Conservation (phyloP, 805 yeast genomes). For the Myxozyma neotropica region DNA sequence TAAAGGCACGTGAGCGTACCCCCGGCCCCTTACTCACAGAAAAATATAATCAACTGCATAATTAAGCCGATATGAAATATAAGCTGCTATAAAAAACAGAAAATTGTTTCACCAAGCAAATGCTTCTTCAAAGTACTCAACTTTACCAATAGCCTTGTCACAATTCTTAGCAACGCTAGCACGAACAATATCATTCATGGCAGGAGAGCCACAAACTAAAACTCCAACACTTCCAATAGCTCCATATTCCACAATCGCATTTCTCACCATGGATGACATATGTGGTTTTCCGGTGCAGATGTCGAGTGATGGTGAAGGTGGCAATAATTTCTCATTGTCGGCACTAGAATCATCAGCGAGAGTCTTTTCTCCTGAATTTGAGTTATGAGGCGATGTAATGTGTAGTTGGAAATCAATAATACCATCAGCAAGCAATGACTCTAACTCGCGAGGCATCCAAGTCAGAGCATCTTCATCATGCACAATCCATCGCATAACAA, state of each 20-base stretch:
- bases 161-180: constrained; percentile 50
- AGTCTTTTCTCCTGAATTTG: background rate
- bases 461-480: constrained; percentile 8
- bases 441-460: constrained; percentile 12
- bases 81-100: too few relatives aligned
- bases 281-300: background rate
- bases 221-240: background rate
- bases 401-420: constrained; percentile 4
- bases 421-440: background rate
- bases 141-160: constrained; percentile 47
- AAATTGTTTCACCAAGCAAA: constrained; percentile 74
- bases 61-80: too few relatives aligned
- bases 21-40: too few relatives aligned
- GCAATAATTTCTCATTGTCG: background rate
- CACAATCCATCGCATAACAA: constrained; percentile 23
- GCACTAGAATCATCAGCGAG: constrained; percentile 5
- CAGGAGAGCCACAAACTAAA: constrained; percentile 59
- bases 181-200: constrained; percentile 61
- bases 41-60: too few relatives aligned
- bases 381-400: background rate
- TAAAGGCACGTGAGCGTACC: too few relatives aligned
- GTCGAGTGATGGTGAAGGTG: background rate
- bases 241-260: background rate
- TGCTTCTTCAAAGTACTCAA: constrained; percentile 76
- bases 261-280: background rate